Evolutionary conservation across 139 green algal genomes (phyloP).

Genomic region (Micromonas commoda): DNA sequence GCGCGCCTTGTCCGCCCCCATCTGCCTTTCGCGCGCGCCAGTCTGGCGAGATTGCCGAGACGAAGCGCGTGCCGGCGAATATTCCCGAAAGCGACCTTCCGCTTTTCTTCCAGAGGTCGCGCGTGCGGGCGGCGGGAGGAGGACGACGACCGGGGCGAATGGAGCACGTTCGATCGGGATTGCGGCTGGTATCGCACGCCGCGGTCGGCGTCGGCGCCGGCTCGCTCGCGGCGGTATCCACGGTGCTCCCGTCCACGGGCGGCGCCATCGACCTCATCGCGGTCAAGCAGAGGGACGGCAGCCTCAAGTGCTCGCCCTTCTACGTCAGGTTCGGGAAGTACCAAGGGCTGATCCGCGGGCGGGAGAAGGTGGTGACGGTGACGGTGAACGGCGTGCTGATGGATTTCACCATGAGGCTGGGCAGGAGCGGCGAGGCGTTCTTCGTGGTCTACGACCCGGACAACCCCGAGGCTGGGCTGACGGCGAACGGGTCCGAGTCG

Average conservation of each 20-base stretch:
- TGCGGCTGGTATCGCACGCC: neutral
- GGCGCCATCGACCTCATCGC: conserved; percentile 88
- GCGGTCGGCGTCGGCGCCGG: neutral
- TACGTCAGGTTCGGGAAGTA: conserved; percentile 95
- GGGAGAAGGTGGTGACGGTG: conserved; percentile 62
- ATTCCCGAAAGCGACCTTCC: neutral
- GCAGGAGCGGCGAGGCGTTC: conserved; percentile 23
- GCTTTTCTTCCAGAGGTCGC: neutral
- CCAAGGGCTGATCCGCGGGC: conserved; percentile 60
- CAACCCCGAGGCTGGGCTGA: neutral
- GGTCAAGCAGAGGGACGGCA: conserved; percentile 75
- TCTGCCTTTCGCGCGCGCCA: neutral
- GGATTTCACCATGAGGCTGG: conserved; percentile 25
- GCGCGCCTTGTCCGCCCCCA: too few relatives aligned
- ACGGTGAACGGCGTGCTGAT: conserved; percentile 53
- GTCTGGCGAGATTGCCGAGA: neutral
- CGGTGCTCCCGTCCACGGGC: conserved; percentile 39
- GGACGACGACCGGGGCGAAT: neutral
- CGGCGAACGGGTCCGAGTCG: neutral
- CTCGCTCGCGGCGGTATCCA: neutral
- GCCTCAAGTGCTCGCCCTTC: conserved; percentile 72
- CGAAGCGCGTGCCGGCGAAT: neutral
- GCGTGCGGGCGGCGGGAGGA: neutral
- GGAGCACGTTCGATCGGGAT: neutral
- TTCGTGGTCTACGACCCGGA: conserved; percentile 4